These are phyloP conservation scores for Fusarium sp. DNA, from an alignment of 2,329 filamentous ascomycete species.

Conservation along the genomic window DNA sequence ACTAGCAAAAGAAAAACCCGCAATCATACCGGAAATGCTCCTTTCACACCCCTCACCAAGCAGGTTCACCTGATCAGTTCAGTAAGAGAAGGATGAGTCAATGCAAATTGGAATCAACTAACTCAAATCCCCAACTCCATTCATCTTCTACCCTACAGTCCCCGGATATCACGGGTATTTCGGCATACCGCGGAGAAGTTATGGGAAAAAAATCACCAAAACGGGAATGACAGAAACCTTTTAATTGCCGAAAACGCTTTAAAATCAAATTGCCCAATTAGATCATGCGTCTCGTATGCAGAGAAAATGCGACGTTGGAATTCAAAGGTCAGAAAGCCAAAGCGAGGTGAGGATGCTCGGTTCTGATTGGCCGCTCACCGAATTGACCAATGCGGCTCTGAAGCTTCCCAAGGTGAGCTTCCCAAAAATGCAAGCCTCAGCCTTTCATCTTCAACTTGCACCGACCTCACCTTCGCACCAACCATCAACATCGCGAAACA, in stretches of 20 bases:
- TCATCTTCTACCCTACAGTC: not conserved
- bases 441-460: slow-evolving; percentile 37
- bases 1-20: not conserved
- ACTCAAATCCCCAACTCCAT: not conserved
- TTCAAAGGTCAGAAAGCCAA: not conserved
- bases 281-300: not conserved
- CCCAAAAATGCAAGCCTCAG: slow-evolving; percentile 39
- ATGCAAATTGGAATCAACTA: not conserved
- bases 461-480: slow-evolving; percentile 3
- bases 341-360: not conserved
- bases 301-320: slow-evolving; percentile 2
- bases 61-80: not conserved
- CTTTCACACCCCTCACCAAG: not conserved
- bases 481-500: slow-evolving; percentile 4
- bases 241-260: not conserved
- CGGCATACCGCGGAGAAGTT: not conserved
- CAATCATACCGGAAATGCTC: not conserved
- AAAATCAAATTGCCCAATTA: not conserved
- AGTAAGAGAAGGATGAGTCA: not conserved
- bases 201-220: not conserved
- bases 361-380: slow-evolving; percentile 33
- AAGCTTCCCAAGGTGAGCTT: slow-evolving; percentile 28
- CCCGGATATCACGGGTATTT: not conserved
- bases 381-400: not conserved
- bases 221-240: not conserved